Base-by-base conservation (phyloP, 176 grass and related monocot species). In the Echinochloa phyllopogon region DNA sequence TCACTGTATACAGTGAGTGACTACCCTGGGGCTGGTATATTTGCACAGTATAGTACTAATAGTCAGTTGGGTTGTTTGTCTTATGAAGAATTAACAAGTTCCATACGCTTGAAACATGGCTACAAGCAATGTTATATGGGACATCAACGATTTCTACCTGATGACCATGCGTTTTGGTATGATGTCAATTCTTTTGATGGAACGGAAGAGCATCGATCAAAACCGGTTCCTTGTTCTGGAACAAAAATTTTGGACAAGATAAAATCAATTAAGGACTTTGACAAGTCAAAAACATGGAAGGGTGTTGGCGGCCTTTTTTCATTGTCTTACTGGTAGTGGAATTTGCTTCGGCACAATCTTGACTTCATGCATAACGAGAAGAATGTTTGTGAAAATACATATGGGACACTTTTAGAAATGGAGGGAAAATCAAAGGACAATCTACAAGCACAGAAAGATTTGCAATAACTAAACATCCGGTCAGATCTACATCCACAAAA, bases 331-430 rank as follows among this genome's bases (percentile, higher is more conserved):
- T 55, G 14, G 68, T 47, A 72, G 13, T 36, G 33, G 27, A 74
- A 74, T 74, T 36, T 36, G 70, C 47, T 51, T 16, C 6, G 45
- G 0, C 70, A 74, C 47, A 74, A 74, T 49, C 47, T 51, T 18
- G 70, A 74, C 43, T 49, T 74, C 36, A 74, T 74, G 70, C 70
- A 74, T 9, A 51, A 51, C 25, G 44, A 50, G 14, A 72, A 72
- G 42, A 72, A 72, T 72, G 43, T 72, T 27, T 72, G 69, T 18
- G 69, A 72, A 49, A 72, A 72, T 27, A 72, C 24, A 48, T 49
- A 49, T 72, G 69, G 69, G n/a, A n/a, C n/a, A n/a, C n/a, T n/a
- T n/a, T n/a, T n/a, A n/a, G n/a, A n/a, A n/a, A n/a, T n/a, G n/a
- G n/a, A n/a, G n/a, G n/a, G n/a, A n/a, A n/a, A n/a, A n/a, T n/a